These are phyloP conservation scores for Calonectria montana DNA, from an alignment of 2,329 filamentous ascomycete genomes.

Conservation along the genomic window DNA sequence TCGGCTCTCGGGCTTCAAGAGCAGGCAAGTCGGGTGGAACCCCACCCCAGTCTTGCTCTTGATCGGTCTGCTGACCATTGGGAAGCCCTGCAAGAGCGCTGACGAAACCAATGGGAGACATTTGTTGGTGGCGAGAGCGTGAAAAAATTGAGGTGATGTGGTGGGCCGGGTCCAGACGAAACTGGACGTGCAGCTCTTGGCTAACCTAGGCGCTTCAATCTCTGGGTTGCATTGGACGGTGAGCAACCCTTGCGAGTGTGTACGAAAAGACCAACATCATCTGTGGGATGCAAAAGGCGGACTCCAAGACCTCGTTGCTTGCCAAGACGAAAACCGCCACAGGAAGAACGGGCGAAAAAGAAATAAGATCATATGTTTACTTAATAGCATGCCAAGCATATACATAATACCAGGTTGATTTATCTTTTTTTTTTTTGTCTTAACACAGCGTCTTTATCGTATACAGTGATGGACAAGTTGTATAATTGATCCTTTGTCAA, in stretches of 20 bases:
- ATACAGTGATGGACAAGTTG: no score
- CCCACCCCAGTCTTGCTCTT: constrained; percentile 12
- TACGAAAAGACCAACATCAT: not conserved
- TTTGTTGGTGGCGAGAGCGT: constrained; percentile 6
- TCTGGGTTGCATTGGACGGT: constrained; percentile 20
- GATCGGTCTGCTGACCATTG: constrained; percentile 20
- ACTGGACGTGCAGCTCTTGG: constrained; percentile 21
- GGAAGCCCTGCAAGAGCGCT: constrained; percentile 18
- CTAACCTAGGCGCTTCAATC: constrained; percentile 15
- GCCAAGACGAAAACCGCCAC: no score
- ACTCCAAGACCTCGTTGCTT: no score
- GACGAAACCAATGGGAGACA: constrained; percentile 20
- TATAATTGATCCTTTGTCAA: no score
- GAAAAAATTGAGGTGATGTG: constrained; percentile 3
- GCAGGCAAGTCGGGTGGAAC: not conserved
- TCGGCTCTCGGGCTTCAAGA: constrained; percentile 1
- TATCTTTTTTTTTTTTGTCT: no score
- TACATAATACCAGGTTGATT: no score
- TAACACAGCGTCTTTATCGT: no score
- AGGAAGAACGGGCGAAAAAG: no score
- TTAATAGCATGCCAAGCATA: no score
- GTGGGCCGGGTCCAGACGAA: not conserved
- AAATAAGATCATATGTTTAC: no score
- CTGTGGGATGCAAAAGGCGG: no score
- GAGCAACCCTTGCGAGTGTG: constrained; percentile 1